Base-by-base conservation (phyloP, 2,329 filamentous ascomycete species). In the Trichoderma brevicompactum region DNA sequence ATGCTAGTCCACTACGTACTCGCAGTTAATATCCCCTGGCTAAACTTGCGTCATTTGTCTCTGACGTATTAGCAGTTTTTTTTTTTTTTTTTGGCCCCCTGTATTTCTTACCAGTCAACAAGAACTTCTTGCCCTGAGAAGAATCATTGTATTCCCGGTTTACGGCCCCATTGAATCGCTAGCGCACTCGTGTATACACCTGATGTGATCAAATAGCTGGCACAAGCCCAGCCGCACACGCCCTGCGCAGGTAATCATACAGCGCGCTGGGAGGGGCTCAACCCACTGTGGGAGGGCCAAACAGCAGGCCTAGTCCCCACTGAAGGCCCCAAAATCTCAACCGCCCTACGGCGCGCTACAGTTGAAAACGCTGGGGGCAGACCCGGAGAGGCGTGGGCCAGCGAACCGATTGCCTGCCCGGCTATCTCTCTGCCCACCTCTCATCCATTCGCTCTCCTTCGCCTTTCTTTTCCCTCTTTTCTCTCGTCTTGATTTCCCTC, bases 1-100 rank as follows among this genome's bases (percentile, higher is more conserved):
- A 49, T 50, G 34, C 40, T 38, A 40, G 15, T 48, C n/a, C 23
- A 43, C 7, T 34, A 34, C 48, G 52, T 23, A 38, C 49, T 12
- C 49, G 36, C 36, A 38, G 36, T 38, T 23, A 17, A 32, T 46
- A 38, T 46, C 19, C 17, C 53, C 52, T 55, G 43, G 43, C 43
- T 58, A n/a, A 32, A 43, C 46, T 65, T 65, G 62, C 62, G 62
- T 65, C 62, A 65, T 65, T 65, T 65, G 52, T 65, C 48, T 46
- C 54, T 59, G 52, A 59, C 54, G 48, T 60, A 58, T 43, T 46
- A 38, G 3, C 48, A 8, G 19, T 62, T 53, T 53, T n/a, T 36
- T 53, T 15, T 43, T 15, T 44, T 15, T 55, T 41, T 15, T 40
- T 17, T 17, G 15, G n/a, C 41, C 40, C 38, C 23, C 32, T 38